These are phyloP conservation scores for Candida orba DNA, from an alignment of 805 yeast species.

Conservation along the genomic window DNA sequence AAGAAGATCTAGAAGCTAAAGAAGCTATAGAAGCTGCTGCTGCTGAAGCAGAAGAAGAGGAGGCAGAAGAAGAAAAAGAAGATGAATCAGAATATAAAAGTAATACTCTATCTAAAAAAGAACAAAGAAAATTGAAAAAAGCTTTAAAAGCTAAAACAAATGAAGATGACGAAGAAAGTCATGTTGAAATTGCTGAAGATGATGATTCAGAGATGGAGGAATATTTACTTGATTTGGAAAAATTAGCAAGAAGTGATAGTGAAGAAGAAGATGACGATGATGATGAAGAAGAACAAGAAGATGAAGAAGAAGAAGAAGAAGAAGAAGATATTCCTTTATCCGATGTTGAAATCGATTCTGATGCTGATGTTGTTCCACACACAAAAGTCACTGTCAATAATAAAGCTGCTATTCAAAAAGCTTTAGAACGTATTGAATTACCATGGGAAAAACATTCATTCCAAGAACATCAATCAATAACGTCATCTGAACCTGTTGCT, in stretches of 20 bases:
- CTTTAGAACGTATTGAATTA: constrained; percentile 58
- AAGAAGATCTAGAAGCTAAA: constrained; percentile 23
- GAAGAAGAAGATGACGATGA: constrained; percentile 32
- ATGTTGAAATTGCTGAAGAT: constrained; percentile 36
- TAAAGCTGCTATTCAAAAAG: constrained; percentile 68
- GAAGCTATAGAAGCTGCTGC: constrained; percentile 9
- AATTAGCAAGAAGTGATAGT: constrained; percentile 47
- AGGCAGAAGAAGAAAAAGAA: constrained; percentile 14
- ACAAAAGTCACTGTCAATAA: constrained; percentile 87
- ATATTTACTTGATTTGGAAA: constrained; percentile 42
- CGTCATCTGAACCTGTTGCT: constrained; percentile 54
- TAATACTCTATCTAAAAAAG: constrained; percentile 52
- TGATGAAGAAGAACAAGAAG: constrained; percentile 39
- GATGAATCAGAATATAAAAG: constrained; percentile 34
- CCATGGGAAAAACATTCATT: constrained; percentile 59
- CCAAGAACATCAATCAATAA: constrained; percentile 75
- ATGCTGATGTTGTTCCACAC: constrained; percentile 90
- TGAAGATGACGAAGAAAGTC: constrained; percentile 19
- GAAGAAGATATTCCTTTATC: constrained; percentile 83
- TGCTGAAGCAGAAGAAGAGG: constrained; percentile 8
- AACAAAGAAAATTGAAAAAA: constrained; percentile 53
- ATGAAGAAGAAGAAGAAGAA: constrained; percentile 54
- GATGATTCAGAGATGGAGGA: constrained; percentile 41
- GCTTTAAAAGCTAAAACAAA: constrained; percentile 19
- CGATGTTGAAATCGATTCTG: constrained; percentile 88